Percentiles rank a stretch among this genome's conserved stretches.
These are phyloP conservation scores for Populus hybrid DNA, from an alignment of 441 rosid genomes.

Conservation along the genomic window DNA sequence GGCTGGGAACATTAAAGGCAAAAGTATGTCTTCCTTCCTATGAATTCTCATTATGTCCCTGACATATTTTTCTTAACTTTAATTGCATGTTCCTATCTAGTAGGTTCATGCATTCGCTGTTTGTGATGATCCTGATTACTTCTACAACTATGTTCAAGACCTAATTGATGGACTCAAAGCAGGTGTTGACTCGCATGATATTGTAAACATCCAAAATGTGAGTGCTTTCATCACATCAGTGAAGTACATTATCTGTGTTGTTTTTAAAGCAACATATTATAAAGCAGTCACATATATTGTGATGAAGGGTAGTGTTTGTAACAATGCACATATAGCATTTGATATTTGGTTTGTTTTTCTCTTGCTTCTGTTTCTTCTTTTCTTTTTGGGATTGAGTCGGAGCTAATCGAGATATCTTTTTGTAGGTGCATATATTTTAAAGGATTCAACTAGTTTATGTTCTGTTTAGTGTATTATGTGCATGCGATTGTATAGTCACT, in stretches of 20 bases:
- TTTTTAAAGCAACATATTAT: neutral
- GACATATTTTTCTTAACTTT: slow-evolving; percentile 6
- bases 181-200: slow-evolving; percentile 66
- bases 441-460: neutral
- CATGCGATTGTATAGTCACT: neutral
- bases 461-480: neutral
- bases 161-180: slow-evolving; percentile 79
- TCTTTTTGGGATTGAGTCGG: neutral
- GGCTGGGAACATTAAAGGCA: slow-evolving; percentile 70
- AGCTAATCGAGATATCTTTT: neutral
- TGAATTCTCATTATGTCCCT: slow-evolving; percentile 2
- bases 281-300: neutral
- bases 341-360: neutral
- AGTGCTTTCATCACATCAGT: slow-evolving; percentile 24
- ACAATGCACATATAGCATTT: neutral
- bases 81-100: slow-evolving; percentile 11
- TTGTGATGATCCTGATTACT: slow-evolving; percentile 91
- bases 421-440: neutral
- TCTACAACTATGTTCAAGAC: slow-evolving; percentile 77
- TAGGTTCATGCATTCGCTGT: slow-evolving; percentile 96
- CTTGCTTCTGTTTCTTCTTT: neutral
- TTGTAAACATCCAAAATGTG: slow-evolving; percentile 66
- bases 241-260: neutral
- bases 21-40: slow-evolving; percentile 45
- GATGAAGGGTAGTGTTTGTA: neutral